Evolutionary conservation across 169 alveolate genomes (phyloP).

Genomic region (Plasmodium fragile): DNA sequence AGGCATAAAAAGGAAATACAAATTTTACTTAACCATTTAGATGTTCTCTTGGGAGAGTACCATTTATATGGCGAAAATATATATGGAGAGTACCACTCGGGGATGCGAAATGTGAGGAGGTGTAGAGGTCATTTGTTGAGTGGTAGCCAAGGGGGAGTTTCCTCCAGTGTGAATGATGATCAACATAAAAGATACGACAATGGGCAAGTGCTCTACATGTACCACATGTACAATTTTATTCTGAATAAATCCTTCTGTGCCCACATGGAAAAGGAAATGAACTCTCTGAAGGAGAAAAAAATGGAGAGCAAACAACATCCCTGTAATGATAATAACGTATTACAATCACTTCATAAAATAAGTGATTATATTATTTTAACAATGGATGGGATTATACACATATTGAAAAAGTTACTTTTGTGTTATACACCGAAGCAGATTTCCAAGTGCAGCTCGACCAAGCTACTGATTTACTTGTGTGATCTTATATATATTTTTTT

Average conservation of each 20-base stretch:
- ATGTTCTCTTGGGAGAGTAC: constrained; percentile 37
- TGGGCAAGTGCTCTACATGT: neutral
- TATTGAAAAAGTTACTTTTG: neutral
- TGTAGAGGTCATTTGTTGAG: neutral
- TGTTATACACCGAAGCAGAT: neutral
- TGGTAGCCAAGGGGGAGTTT: neutral
- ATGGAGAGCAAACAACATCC: too few relatives aligned
- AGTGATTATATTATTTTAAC: constrained; percentile 32
- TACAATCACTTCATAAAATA: constrained; percentile 5
- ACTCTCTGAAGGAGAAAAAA: neutral
- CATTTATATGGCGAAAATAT: constrained; percentile 11
- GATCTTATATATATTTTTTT: constrained; percentile 50
- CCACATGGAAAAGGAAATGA: constrained; percentile 7
- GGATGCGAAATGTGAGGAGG: neutral
- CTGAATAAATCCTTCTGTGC: constrained; percentile 9
- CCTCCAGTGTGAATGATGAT: neutral
- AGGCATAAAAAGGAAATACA: constrained; percentile 53
- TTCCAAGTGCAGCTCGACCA: neutral
- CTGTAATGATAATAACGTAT: neutral
- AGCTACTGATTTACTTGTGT: constrained; percentile 27
- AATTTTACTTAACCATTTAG: constrained; percentile 52
- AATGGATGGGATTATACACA: constrained; percentile 32
- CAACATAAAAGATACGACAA: too few relatives aligned
- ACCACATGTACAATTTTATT: constrained; percentile 42
- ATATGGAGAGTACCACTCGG: constrained; percentile 17